These are phyloP conservation scores for Boletus edulis DNA, from an alignment of 768 basidiomycete species.

Conservation along the genomic window DNA sequence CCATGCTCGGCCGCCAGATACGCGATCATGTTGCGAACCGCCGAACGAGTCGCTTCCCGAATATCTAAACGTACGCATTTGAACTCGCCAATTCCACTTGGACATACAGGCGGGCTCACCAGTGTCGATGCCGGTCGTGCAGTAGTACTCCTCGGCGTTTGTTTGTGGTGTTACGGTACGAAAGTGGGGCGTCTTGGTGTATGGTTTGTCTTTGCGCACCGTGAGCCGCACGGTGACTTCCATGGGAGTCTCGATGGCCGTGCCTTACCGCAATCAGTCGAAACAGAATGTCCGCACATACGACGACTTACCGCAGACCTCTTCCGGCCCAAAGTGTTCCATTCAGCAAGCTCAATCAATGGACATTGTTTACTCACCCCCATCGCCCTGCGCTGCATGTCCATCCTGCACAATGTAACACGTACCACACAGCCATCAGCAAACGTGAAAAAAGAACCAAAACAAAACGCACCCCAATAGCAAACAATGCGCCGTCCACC, in stretches of 20 bases:
- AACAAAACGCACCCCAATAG: conserved; percentile 45
- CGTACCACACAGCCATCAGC: neutral
- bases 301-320: conserved; percentile 52
- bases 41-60: conserved; percentile 51
- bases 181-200: conserved; percentile 60
- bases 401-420: conserved; percentile 43
- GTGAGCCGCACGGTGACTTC: conserved; percentile 53
- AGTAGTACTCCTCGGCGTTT: conserved; percentile 43
- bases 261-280: conserved; percentile 35
- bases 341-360: neutral
- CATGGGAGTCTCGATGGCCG: conserved; percentile 65
- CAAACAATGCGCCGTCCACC: conserved; percentile 58
- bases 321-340: conserved; percentile 27
- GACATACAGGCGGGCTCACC: conserved; percentile 23
- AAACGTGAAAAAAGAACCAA: neutral
- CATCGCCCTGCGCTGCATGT: conserved; percentile 66
- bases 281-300: neutral
- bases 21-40: conserved; percentile 57
- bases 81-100: neutral
- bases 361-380: conserved; percentile 40
- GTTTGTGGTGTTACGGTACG: conserved; percentile 26
- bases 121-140: conserved; percentile 55
- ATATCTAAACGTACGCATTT: conserved; percentile 35
- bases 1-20: conserved; percentile 45
- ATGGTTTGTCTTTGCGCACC: conserved; percentile 53